These are phyloP conservation scores for Leccinum fibrillosum DNA, from an alignment of 768 basidiomycete species.

Conservation along the genomic window DNA sequence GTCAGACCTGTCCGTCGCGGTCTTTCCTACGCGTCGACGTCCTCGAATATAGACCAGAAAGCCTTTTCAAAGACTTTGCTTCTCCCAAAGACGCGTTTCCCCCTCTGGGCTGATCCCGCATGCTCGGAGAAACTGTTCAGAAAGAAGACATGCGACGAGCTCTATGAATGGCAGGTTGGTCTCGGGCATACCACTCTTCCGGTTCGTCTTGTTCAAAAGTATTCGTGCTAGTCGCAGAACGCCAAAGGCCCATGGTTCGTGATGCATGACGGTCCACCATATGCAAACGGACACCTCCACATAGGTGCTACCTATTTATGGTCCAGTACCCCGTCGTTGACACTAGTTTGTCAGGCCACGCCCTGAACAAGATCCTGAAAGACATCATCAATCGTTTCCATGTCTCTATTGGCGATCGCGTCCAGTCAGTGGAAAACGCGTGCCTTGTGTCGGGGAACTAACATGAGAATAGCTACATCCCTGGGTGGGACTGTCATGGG, in stretches of 20 bases:
- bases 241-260: conserved; percentile 71
- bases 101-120: conserved; percentile 65
- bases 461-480: conserved; percentile 65
- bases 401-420: conserved; percentile 68
- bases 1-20: conserved; percentile 11
- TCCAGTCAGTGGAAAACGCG: conserved; percentile 60
- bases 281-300: conserved; percentile 94
- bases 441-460: background rate
- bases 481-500: conserved; percentile 98
- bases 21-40: conserved; percentile 10
- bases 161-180: conserved; percentile 77
- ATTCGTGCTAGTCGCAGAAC: conserved; percentile 53
- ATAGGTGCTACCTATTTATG: conserved; percentile 58
- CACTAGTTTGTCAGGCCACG: conserved; percentile 63
- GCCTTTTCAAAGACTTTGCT: conserved; percentile 62
- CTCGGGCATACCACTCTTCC: conserved; percentile 18
- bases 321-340: background rate
- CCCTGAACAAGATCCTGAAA: conserved; percentile 93
- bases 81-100: conserved; percentile 80
- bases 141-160: conserved; percentile 60
- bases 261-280: conserved; percentile 94
- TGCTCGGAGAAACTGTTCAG: conserved; percentile 58
- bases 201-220: background rate
- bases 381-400: conserved; percentile 93
- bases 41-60: conserved; percentile 26